Evolutionary conservation across 208 protist genomes (phyloP).

Genomic region (Wallacemonas collosoma): DNA sequence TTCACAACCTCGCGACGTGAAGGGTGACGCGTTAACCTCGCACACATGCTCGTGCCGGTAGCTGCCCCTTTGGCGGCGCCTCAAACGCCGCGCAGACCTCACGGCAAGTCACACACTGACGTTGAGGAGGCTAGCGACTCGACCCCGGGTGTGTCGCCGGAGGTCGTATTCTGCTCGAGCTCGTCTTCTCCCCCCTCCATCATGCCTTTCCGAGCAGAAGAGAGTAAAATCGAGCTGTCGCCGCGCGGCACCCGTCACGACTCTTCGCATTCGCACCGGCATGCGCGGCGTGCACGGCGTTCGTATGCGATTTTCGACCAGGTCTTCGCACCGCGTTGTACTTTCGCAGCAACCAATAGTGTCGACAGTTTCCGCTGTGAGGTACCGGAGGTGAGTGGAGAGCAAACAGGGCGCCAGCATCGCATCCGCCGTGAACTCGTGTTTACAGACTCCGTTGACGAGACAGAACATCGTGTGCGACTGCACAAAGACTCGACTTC

Average conservation of each 20-base stretch:
- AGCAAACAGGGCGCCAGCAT: neutral
- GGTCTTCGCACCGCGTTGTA: conserved; percentile 1
- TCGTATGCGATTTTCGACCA: neutral
- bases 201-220: neutral
- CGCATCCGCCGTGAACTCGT: neutral
- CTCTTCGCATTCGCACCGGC: neutral
- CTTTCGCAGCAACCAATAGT: neutral
- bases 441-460: neutral
- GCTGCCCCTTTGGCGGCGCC: too few relatives aligned
- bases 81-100: too few relatives aligned
- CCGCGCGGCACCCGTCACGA: neutral
- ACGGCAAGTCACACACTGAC: too few relatives aligned
- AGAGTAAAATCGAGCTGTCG: neutral
- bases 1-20: too few relatives aligned
- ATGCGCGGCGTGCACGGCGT: neutral
- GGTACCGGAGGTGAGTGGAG: too few relatives aligned
- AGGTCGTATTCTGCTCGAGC: neutral
- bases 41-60: too few relatives aligned
- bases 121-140: neutral
- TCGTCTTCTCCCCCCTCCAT: neutral
- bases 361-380: too few relatives aligned
- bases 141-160: neutral
- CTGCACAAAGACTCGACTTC: neutral
- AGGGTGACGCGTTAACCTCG: too few relatives aligned
- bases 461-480: neutral